Evolutionary conservation across 139 green algal species (phyloP), one percentile per base, ranked within the genome.

Genomic region (Chlorella sp.): DNA sequence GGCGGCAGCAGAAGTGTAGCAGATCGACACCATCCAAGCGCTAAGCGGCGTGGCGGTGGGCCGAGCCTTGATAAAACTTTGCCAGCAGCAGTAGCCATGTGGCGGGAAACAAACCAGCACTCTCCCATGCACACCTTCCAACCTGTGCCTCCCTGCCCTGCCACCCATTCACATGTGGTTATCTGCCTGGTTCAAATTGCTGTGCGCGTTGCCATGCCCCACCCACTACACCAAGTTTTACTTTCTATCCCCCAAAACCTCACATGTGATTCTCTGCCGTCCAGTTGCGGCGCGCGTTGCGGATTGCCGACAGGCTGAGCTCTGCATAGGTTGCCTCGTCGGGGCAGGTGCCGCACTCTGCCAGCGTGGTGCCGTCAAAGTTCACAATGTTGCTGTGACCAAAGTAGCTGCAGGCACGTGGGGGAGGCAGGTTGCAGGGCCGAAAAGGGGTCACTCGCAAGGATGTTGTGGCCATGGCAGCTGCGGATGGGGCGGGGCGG

Each of bases 261-360:
- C 78, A 96, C 57, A 97, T 83, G 83, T 96, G 94, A 83, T 96
- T 97, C 89, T 93, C 91, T 3, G 91, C 88, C 21, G 92, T 94
- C 91, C 92, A 94, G 73, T 94, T 91, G 78, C 85, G 80, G 19
- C 91, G 89, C 11, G 92, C 92, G 36, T 94, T 90, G 64, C 83
- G 83, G 60, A 87, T 94, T 64, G 92, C 90, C n/a, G 91, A 94
- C 48, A 96, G 86, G 60, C 69, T 91, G 32, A 96, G 92, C 86
- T 76, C 89, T 89, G 94, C 93, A 77, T 97, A 97, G 1, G 92
- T 94, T 19, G 95, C 71, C 87, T 93, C 91, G 61, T 96, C 91
- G 14, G 88, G 89, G 21, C 86, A 36, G 30, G 89, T 93, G 53
- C 89, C 91, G 77, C 93, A 95, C 89, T 97, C 94, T 12, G 89